Evolutionary conservation across 148 eudicot species (phyloP).

Genomic region (Vaccinium corymbosum): DNA sequence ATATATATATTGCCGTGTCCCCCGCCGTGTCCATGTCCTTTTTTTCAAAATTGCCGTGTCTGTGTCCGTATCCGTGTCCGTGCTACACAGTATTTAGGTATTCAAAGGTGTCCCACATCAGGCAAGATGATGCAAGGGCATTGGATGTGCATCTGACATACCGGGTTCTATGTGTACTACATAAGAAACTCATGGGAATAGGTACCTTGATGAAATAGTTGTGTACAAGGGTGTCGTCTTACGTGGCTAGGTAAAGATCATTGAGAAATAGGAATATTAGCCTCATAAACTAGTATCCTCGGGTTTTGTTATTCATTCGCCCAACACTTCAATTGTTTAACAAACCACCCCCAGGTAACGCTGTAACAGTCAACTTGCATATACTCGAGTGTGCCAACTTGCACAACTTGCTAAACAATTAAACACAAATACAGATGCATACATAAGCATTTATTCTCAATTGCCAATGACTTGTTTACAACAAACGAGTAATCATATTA

Average conservation of each 20-base stretch:
- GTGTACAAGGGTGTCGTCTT: not conserved
- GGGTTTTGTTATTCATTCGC: not conserved
- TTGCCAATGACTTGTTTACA: not conserved
- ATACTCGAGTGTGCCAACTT: not conserved
- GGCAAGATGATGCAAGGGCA: not conserved
- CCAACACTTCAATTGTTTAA: not conserved
- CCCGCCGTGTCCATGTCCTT: no score
- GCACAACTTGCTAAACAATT: not conserved
- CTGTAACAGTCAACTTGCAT: no score
- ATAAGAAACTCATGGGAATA: not conserved
- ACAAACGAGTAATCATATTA: not conserved
- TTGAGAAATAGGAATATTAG: not conserved
- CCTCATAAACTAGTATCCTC: not conserved
- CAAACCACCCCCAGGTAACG: not conserved
- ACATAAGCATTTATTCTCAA: not conserved
- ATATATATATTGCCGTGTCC: no score
- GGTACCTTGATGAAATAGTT: not conserved
- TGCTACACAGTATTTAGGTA: not conserved
- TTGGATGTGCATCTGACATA: conserved; percentile 1
- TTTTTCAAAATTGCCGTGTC: no score
- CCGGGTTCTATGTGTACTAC: not conserved
- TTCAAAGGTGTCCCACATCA: not conserved
- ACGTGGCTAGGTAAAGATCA: not conserved
- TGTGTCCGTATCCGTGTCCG: no score
- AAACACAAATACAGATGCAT: not conserved